phyloP scores from a whole-genome alignment of 2,329 filamentous ascomycete genomes.

The Phialophora chinensis region DNA sequence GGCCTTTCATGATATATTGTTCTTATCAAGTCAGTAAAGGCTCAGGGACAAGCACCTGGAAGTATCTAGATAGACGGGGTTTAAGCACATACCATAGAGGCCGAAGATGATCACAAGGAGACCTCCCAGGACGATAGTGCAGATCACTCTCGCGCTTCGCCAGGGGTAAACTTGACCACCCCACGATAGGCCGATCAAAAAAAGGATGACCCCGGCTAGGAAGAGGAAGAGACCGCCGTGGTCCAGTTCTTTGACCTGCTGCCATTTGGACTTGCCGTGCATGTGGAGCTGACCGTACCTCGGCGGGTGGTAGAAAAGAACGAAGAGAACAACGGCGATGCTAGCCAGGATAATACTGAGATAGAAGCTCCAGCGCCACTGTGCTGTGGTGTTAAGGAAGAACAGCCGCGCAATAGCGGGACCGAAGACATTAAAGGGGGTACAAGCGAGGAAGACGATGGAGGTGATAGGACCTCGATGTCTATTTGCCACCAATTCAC shows the following conservation, averaged over 20 bases:
- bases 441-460: not conserved
- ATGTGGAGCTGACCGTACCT: slow-evolving; percentile 43
- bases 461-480: too few relatives aligned
- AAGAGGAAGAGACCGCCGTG: slow-evolving; percentile 70
- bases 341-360: slow-evolving; percentile 8
- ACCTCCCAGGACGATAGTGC: not conserved
- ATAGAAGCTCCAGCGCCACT: slow-evolving; percentile 59
- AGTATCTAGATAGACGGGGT: too few relatives aligned
- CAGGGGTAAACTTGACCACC: not conserved
- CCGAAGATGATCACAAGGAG: not conserved
- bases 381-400: slow-evolving; percentile 10
- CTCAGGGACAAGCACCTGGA: too few relatives aligned
- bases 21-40: not conserved
- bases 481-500: too few relatives aligned
- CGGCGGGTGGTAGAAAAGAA: slow-evolving; percentile 44
- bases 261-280: slow-evolving; percentile 61
- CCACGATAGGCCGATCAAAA: not conserved
- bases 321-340: slow-evolving; percentile 50
- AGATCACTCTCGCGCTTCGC: not conserved
- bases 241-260: slow-evolving; percentile 55
- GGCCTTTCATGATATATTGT: slow-evolving; percentile 12
- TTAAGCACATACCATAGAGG: too few relatives aligned
- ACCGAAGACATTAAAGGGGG: slow-evolving; percentile 5
- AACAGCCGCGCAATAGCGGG: not conserved
- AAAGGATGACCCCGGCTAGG: slow-evolving; percentile 63